Percentiles rank a stretch among this genome's conserved stretches.
Evolutionary conservation across 192 early-diverging fungal species (phyloP).

Genomic region (Coemansia sp.): DNA sequence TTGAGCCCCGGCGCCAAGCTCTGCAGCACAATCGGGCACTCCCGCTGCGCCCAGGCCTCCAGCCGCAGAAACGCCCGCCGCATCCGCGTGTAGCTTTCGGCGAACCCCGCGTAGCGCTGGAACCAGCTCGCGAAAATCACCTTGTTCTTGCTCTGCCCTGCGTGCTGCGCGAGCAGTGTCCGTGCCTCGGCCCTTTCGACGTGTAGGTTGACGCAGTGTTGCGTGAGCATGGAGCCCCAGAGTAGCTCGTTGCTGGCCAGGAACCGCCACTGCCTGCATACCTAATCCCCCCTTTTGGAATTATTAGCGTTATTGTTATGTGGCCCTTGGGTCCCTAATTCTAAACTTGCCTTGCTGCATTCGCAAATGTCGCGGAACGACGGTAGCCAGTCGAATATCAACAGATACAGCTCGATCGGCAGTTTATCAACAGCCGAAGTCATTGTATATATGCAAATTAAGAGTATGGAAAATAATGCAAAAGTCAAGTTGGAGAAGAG

Average conservation of each 20-base stretch:
- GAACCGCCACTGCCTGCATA: conserved; percentile 19
- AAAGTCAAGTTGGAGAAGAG: no score
- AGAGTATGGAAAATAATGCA: not conserved
- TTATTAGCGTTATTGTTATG: not conserved
- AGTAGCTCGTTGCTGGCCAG: conserved; percentile 23
- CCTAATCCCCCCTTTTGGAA: not conserved
- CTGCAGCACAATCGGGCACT: conserved; percentile 13
- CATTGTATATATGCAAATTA: not conserved
- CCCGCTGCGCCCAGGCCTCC: conserved; percentile 22
- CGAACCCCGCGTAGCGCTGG: conserved; percentile 25
- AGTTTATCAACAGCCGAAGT: not conserved
- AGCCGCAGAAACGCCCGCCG: conserved; percentile 18
- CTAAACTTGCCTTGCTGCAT: conserved; percentile 26
- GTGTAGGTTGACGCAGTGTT: conserved; percentile 2
- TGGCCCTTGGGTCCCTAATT: not conserved
- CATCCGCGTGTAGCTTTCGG: conserved; percentile 46
- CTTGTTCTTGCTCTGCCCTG: conserved; percentile 15
- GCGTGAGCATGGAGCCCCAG: conserved; percentile 27
- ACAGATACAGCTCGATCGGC: conserved; percentile 27
- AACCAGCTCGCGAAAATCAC: conserved; percentile 25
- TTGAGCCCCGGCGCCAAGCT: conserved; percentile 39
- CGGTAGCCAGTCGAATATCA: conserved; percentile 21
- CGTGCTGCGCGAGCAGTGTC: not conserved
- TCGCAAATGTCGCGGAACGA: conserved; percentile 24
- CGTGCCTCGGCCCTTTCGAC: not conserved